These are phyloP conservation scores for Quambalaria eucalypti DNA, from an alignment of 1,284 basidiomycete species.

Conservation along the genomic window DNA sequence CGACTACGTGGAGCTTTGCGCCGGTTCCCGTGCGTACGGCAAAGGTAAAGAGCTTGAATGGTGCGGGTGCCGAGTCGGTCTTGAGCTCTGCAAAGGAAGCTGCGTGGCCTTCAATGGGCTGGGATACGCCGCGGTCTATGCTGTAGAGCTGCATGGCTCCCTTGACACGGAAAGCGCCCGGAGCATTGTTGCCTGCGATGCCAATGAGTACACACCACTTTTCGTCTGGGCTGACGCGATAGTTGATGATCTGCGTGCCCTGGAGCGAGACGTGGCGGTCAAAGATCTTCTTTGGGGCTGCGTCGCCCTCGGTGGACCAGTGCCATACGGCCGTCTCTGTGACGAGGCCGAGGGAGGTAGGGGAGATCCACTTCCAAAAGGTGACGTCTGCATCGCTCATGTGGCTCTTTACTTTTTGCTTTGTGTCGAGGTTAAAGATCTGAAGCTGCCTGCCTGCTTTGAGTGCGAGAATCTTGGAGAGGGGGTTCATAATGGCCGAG, in stretches of 20 bases:
- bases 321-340: constrained; percentile 90
- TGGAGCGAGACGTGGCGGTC: constrained; percentile 91
- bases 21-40: constrained; percentile 89
- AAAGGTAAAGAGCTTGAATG: constrained; percentile 82
- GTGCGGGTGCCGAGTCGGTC: constrained; percentile 29
- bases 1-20: constrained; percentile 97
- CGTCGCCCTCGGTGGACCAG: constrained; percentile 69
- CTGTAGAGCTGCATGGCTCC: constrained; percentile 89
- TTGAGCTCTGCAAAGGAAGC: constrained; percentile 90
- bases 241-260: constrained; percentile 97
- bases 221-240: constrained; percentile 80
- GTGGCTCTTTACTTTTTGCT: constrained; percentile 96
- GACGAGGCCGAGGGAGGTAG: constrained; percentile 85
- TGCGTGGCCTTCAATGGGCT: constrained; percentile 97
- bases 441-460: constrained; percentile 76
- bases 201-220: constrained; percentile 97
- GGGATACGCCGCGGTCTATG: constrained; percentile 80
- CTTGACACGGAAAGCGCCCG: constrained; percentile 51
- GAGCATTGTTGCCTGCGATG: constrained; percentile 84
- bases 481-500: constrained; percentile 96
- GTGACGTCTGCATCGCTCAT: constrained; percentile 70
- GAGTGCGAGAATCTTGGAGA: constrained; percentile 91
- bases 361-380: constrained; percentile 98
- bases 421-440: constrained; percentile 90
- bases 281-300: constrained; percentile 79